phyloP scores from a whole-genome alignment of 2,329 filamentous ascomycete genomes.

The Pseudocercospora cruenta region DNA sequence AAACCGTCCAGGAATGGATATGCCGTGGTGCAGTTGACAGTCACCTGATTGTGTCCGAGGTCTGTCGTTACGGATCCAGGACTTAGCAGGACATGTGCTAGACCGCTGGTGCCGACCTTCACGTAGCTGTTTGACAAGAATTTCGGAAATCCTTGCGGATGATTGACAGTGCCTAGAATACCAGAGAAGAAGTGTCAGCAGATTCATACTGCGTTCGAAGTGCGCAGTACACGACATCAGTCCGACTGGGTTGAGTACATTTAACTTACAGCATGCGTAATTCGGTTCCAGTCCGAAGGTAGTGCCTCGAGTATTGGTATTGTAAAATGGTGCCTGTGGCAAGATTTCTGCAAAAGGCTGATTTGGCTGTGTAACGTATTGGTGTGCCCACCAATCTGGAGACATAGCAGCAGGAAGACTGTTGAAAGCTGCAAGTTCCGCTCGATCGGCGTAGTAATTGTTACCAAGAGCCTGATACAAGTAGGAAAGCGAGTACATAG shows the following conservation, averaged over 20 bases:
- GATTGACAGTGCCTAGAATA: constrained; percentile 49
- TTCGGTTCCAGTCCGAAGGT: constrained; percentile 59
- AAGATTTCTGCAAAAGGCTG: constrained; percentile 55
- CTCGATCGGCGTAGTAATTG: constrained; percentile 54
- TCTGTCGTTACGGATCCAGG: constrained; percentile 49
- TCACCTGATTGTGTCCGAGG: constrained; percentile 44
- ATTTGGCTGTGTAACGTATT: constrained; percentile 60
- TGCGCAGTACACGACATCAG: neutral
- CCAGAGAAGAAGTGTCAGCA: neutral
- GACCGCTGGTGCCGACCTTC: constrained; percentile 45
- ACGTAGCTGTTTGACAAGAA: constrained; percentile 56
- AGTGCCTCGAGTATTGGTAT: constrained; percentile 50
- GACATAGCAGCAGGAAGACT: constrained; percentile 57
- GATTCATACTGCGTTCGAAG: neutral
- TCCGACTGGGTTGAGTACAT: neutral
- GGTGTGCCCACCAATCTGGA: constrained; percentile 60
- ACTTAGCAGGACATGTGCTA: constrained; percentile 56
- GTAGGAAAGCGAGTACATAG: constrained; percentile 56
- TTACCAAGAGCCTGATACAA: constrained; percentile 55
- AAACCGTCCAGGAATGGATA: constrained; percentile 54
- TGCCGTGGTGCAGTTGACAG: constrained; percentile 51
- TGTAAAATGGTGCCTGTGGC: constrained; percentile 51
- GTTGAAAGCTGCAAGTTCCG: constrained; percentile 59
- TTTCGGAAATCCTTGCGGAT: constrained; percentile 61
- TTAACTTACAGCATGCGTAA: constrained; percentile 58